These are phyloP conservation scores for Earliella scabrosa DNA, from an alignment of 1,284 basidiomycete genomes.

Conservation along the genomic window DNA sequence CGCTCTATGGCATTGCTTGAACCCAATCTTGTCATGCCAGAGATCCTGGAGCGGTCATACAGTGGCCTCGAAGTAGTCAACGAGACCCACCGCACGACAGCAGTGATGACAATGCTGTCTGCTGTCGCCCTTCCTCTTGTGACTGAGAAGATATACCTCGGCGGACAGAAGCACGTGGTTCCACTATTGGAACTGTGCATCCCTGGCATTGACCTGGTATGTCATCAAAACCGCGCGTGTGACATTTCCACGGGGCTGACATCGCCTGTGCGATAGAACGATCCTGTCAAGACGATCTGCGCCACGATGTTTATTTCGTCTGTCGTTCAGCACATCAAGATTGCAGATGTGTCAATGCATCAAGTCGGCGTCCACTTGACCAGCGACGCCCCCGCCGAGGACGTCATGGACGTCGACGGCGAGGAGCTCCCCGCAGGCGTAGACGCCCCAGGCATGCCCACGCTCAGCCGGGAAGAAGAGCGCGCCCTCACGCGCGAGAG, in stretches of 20 bases:
- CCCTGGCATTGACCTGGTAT: constrained; percentile 87
- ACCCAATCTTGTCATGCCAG: constrained; percentile 89
- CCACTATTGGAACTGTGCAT: constrained; percentile 90
- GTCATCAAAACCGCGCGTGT: constrained; percentile 22
- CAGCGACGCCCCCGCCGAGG: constrained; percentile 55
- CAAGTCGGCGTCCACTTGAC: constrained; percentile 57
- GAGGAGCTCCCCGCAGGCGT: constrained; percentile 55
- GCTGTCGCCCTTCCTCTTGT: constrained; percentile 82
- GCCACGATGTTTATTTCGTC: constrained; percentile 82
- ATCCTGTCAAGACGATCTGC: constrained; percentile 89
- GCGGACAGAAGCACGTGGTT: constrained; percentile 88
- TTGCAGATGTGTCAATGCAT: constrained; percentile 78
- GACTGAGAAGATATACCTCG: constrained; percentile 78
- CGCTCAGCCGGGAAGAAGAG: constrained; percentile 72
- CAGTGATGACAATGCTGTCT: constrained; percentile 88
- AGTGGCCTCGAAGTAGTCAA: constrained; percentile 92
- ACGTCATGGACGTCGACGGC: constrained; percentile 57
- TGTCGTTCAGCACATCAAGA: constrained; percentile 79
- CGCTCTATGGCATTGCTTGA: constrained; percentile 83
- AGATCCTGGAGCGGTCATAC: constrained; percentile 91
- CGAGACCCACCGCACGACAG: constrained; percentile 92
- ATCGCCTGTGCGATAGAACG: constrained; percentile 62
- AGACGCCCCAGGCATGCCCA: constrained; percentile 52
- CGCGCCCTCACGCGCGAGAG: constrained; percentile 76
- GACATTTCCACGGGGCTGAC: constrained; percentile 4